These are phyloP conservation scores for Fusarium sp. DNA, from an alignment of 2,329 filamentous ascomycete species.

Conservation along the genomic window DNA sequence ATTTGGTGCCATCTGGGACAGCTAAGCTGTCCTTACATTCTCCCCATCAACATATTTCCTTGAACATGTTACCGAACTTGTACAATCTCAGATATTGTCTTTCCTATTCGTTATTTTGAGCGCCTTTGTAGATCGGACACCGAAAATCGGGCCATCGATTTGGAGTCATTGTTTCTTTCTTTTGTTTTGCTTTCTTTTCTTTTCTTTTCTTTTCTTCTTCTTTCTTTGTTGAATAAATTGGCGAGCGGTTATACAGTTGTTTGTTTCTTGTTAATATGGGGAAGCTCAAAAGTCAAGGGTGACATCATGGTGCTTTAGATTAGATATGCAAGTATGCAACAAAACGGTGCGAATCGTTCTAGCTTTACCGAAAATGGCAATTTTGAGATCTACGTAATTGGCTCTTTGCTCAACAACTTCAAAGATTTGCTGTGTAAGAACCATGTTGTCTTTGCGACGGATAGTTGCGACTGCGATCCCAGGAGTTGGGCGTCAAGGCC, in stretches of 20 bases:
- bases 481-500: not conserved
- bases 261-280: conserved; percentile 5
- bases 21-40: conserved; percentile 40
- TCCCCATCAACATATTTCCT: conserved; percentile 6
- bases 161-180: conserved; percentile 3
- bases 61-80: not conserved
- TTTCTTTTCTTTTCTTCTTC: no score
- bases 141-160: not conserved
- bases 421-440: conserved; percentile 5
- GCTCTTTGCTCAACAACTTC: conserved; percentile 22
- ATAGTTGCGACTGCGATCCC: conserved; percentile 10
- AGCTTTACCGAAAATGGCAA: conserved; percentile 34
- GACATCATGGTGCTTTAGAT: conserved; percentile 29
- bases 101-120: not conserved
- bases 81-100: not conserved
- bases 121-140: not conserved
- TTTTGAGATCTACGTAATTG: conserved; percentile 36
- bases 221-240: not conserved
- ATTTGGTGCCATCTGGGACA: conserved; percentile 80
- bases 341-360: conserved; percentile 25
- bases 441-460: conserved; percentile 35
- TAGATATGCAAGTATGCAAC: conserved; percentile 41
- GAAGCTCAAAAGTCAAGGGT: conserved; percentile 11
- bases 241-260: not conserved
- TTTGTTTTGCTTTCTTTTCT: no score